Base-by-base conservation (phyloP, 768 basidiomycete species). In the Calocybe gangraenosa region DNA sequence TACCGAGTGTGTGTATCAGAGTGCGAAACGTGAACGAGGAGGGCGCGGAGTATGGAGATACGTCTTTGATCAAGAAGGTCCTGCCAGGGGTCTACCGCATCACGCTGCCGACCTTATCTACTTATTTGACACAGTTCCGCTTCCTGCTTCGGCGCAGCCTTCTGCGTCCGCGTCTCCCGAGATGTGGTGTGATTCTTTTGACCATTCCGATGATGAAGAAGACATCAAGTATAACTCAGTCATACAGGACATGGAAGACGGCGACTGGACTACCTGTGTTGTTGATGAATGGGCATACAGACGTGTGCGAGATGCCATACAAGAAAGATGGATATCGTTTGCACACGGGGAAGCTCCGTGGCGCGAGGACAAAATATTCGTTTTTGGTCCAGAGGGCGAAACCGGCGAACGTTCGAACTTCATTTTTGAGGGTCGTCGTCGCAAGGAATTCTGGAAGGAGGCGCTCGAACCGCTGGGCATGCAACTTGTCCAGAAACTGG, bases 341-440 rank as follows among this genome's bases (percentile, higher is more conserved):
- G 85, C 87, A 5, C 61, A 86, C 58, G 86, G 84, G 4, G 80
- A 84, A 58, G 74, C 68, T 3, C 87, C 87, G 7, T 90, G 87
- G 86, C 66, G 65, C 46, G 76, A 74, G 47, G 76, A 79, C 47
- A 84, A 78, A 63, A 75, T 87, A 37, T 88, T 75, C 59, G 85
- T 90, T 15, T 87, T 90, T 52, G 87, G 87, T 3, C 87, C 87
- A 0, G 87, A 89, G 58, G 87, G 87, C 42, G 87, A 90, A 64
- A 79, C 78, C 0, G 87, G 87, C 37, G 86, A 87, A 61, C 76
- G 87, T 37, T 78, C 76, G 11, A 66, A 60, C 44, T 63, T 67
- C 20, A 83, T 88, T 11, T 86, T 90, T 44, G 79, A 80, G 44
- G 80, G 82, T 2, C 65, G 87, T 25, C 63, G 87, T 37, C 67